Conservation (phyloP, 2,329 filamentous ascomycete species). For the Colletotrichum sp. region DNA sequence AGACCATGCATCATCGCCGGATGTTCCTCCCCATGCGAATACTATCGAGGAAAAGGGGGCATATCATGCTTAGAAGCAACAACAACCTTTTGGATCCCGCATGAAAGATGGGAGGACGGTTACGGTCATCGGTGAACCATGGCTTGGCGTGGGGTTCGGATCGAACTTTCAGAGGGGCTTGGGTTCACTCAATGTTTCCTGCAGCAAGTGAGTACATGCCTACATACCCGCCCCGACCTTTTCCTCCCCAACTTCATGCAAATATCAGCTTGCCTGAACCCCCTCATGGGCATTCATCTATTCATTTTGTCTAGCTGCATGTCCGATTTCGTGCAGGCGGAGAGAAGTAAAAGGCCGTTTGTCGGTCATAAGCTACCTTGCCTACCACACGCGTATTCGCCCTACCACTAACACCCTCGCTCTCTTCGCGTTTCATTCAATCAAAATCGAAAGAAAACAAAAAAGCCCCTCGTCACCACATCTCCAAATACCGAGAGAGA, state of each 20-base stretch:
- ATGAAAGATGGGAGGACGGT: background rate
- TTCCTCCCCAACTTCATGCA: background rate
- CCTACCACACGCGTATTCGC: background rate
- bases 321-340: background rate
- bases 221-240: background rate
- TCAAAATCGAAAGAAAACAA: background rate
- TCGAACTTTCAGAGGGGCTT: background rate
- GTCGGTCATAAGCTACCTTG: background rate
- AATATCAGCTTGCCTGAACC: background rate
- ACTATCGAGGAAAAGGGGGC: background rate
- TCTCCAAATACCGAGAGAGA: background rate
- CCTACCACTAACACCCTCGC: background rate
- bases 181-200: background rate
- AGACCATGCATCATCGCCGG: background rate
- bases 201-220: background rate
- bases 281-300: background rate
- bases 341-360: background rate
- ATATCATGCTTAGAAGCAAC: background rate
- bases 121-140: background rate
- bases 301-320: background rate
- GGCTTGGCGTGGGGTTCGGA: background rate
- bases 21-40: background rate
- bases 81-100: background rate
- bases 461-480: background rate
- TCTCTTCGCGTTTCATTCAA: background rate